Evolutionary conservation across 208 protist genomes (phyloP).

Genomic region (Leishmania martiniquensis): DNA sequence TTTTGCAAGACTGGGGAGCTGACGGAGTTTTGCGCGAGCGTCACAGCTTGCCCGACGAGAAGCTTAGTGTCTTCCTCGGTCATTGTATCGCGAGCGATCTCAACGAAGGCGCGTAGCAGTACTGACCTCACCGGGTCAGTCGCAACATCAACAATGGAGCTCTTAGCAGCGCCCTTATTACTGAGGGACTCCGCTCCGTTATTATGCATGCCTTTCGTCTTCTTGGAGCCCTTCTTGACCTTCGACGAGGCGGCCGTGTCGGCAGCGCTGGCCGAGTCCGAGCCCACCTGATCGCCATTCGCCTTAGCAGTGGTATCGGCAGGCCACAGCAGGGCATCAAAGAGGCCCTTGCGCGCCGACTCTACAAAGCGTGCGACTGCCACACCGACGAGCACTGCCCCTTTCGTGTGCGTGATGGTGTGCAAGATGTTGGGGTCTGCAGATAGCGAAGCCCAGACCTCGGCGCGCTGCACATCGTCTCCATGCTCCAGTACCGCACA

Average conservation of each 20-base stretch:
- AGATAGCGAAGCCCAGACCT: conserved; percentile 55
- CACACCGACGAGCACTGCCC: conserved; percentile 35
- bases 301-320: background rate
- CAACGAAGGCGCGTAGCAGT: conserved; percentile 74
- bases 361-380: conserved; percentile 42
- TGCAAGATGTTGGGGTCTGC: conserved; percentile 34
- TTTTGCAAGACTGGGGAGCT: conserved; percentile 86
- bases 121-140: conserved; percentile 69
- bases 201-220: background rate
- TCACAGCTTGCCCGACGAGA: conserved; percentile 28
- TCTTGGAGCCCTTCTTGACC: conserved; percentile 2
- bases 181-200: background rate
- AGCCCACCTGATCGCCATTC: background rate
- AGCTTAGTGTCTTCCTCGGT: conserved; percentile 28
- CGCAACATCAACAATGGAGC: conserved; percentile 48
- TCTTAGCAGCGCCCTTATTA: background rate
- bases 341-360: conserved; percentile 23
- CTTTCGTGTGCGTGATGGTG: conserved; percentile 41
- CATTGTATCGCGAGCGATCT: conserved; percentile 41
- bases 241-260: background rate
- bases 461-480: conserved; percentile 66
- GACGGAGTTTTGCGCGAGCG: conserved; percentile 64
- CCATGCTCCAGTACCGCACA: conserved; percentile 70
- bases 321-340: background rate
- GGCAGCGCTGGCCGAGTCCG: conserved; percentile 4